These are phyloP conservation scores for Phytophthora meadii DNA, from an alignment of 352 stramenopile genomes.

Conservation along the genomic window DNA sequence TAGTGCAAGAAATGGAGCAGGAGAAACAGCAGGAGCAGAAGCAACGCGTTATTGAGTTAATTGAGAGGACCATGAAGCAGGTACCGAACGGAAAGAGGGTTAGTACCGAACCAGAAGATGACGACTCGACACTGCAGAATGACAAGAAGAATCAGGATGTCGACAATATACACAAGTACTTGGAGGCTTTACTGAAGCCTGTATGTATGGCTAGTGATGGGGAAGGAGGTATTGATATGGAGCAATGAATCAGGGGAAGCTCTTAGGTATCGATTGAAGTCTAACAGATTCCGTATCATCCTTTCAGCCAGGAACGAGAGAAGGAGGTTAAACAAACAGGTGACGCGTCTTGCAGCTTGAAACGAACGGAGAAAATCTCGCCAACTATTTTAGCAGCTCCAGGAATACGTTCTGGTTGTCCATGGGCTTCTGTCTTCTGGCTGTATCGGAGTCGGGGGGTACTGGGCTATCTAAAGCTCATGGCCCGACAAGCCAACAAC, in stretches of 20 bases:
- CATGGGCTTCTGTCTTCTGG: background rate
- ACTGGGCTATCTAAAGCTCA: conserved; percentile 36
- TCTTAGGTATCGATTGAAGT: background rate
- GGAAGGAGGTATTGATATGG: conserved; percentile 25
- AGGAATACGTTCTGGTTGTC: conserved; percentile 6
- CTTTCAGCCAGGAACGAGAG: too few relatives aligned
- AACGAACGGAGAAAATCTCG: conserved; percentile 35
- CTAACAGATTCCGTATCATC: too few relatives aligned
- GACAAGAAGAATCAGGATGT: conserved; percentile 1
- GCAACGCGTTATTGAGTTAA: conserved; percentile 28
- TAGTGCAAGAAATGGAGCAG: conserved; percentile 42
- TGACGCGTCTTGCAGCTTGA: conserved; percentile 14
- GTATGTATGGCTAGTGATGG: conserved; percentile 31
- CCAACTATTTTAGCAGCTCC: conserved; percentile 32
- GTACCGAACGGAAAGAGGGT: background rate
- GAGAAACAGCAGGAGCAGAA: conserved; percentile 47
- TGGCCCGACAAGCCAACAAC: conserved; percentile 23
- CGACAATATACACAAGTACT: conserved; percentile 20
- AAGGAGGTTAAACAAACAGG: background rate
- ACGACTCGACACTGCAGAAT: conserved; percentile 12
- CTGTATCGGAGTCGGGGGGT: conserved; percentile 12
- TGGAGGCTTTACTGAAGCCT: conserved; percentile 29
- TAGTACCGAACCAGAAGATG: conserved; percentile 31
- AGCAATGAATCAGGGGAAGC: conserved; percentile 28
- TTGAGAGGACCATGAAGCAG: conserved; percentile 26